Percentiles rank a stretch among this genome's conserved stretches.
phyloP scores from a whole-genome alignment of 331 rosid species.

The Dryas integrifolia region DNA sequence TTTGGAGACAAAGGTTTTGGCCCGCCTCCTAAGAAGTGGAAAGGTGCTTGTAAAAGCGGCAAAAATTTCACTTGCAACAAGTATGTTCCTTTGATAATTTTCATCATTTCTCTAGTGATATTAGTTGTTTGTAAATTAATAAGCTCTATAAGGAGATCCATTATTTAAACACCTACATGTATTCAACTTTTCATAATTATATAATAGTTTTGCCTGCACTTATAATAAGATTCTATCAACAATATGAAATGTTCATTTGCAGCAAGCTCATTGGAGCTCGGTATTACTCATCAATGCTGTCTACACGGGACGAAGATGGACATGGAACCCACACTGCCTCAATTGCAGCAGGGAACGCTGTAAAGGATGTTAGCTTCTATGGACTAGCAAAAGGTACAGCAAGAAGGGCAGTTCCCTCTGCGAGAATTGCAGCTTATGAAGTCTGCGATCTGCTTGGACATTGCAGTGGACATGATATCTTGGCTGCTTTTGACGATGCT shows the following conservation, averaged over 20 bases:
- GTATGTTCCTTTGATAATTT: background rate
- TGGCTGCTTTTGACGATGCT: constrained; percentile 50
- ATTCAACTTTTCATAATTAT: too few species aligned
- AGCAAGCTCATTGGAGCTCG: constrained; percentile 46
- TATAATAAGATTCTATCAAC: too few species aligned
- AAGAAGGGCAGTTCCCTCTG: constrained; percentile 51
- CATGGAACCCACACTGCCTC: constrained; percentile 40
- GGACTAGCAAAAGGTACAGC: constrained; percentile 42
- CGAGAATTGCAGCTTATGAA: constrained; percentile 43
- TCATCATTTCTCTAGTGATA: too few species aligned
- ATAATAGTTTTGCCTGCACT: too few species aligned
- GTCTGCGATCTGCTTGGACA: constrained; percentile 4
- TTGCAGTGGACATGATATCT: background rate
- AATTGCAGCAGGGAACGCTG: constrained; percentile 23
- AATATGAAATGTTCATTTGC: background rate
- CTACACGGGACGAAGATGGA: constrained; percentile 30
- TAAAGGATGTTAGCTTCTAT: constrained; percentile 28
- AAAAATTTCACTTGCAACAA: constrained; percentile 37
- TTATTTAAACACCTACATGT: too few species aligned
- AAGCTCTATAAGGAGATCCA: too few species aligned
- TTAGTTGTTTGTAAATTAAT: too few species aligned
- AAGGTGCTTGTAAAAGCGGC: constrained; percentile 30
- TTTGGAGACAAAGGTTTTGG: constrained; percentile 20
- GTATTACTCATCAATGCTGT: background rate
- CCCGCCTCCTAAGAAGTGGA: constrained; percentile 18